Base-by-base conservation (phyloP, 1,139 yeast genomes). In the Sugiyamaella pinicola region DNA sequence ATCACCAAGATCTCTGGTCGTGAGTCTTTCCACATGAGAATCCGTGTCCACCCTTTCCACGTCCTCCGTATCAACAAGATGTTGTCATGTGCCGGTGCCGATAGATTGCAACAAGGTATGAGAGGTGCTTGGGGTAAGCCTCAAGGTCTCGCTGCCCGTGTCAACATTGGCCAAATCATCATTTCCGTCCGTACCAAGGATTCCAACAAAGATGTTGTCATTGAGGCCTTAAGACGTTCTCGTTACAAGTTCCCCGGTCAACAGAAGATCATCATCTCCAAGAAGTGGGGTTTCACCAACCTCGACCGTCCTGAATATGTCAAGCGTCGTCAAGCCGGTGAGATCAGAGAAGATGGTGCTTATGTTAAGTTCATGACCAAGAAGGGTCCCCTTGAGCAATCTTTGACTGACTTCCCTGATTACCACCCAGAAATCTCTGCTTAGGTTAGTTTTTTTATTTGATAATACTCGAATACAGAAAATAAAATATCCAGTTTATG, bases 41-140 rank as follows among this genome's bases (percentile, higher is more conserved):
- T 93, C 79, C 91, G 99, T 83, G 99, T 91, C 74, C 99, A 93
- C 81, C 99, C 99, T 72, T 95, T 87, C 98, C 99, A 93, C 85
- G 99, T 95, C 69, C 87, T 93, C 79, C 88, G 99, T 83, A 93
- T 93, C 84, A 93, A 93, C 93, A 93, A 93, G 87, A 93, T 93
- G 99, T 89, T 93, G 96, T 93, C 99, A 74, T 93, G 99, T 84
- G 99, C 99, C 82, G 99, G 99, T 87, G 99, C 99, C 77, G 99
- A 93, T 91, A 89, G 99, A 87, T 85, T 93, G 81, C 99, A 93
- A 84, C 98, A 95, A 83, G 99, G 99, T 89, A 93, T 93, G 99
- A 91, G 99, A 88, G 96, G 96, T 85, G 99, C 99, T 75, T 93
- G 98, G 98, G 99, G 99, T 88, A 93, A 93, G 83, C 99, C 99